These are phyloP conservation scores for Alternaria sp. DNA, from an alignment of 2,329 filamentous ascomycete species.

Conservation along the genomic window DNA sequence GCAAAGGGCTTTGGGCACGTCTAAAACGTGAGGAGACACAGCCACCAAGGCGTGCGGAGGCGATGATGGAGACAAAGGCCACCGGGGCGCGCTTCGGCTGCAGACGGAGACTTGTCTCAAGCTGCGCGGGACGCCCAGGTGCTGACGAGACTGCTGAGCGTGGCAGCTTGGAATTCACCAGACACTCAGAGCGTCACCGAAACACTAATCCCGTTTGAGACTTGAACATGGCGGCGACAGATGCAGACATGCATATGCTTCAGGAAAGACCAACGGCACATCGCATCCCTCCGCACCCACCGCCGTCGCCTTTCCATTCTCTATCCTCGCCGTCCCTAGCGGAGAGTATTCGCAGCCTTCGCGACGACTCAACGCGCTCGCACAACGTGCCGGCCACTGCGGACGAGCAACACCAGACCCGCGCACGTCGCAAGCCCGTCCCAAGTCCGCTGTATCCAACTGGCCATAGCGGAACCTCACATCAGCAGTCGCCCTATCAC, in stretches of 20 bases:
- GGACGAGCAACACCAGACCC: conserved; percentile 27
- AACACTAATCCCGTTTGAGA: conserved; percentile 37
- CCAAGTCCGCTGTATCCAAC: conserved; percentile 42
- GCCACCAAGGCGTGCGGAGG: conserved; percentile 16
- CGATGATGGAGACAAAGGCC: conserved; percentile 28
- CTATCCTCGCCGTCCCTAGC: conserved; percentile 36
- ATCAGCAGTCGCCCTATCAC: conserved; percentile 35
- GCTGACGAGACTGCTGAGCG: conserved; percentile 31
- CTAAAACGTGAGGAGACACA: conserved; percentile 20
- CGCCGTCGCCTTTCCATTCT: conserved; percentile 19
- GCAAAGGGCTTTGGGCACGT: conserved; percentile 10
- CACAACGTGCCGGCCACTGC: conserved; percentile 28
- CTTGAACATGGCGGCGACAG: conserved; percentile 34
- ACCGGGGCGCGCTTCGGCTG: conserved; percentile 23
- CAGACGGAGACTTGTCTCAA: conserved; percentile 28
- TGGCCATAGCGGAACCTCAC: conserved; percentile 19
- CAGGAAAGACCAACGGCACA: conserved; percentile 25
- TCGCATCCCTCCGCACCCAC: conserved; percentile 22
- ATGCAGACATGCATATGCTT: conserved; percentile 47
- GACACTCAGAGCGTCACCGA: conserved; percentile 15
- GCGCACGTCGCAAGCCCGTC: conserved; percentile 33
- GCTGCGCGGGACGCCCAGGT: conserved; percentile 19
- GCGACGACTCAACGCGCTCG: conserved; percentile 41
- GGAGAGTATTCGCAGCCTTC: conserved; percentile 43
- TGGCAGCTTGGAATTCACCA: conserved; percentile 20